These are phyloP conservation scores for Yarrowia bubula DNA, from an alignment of 805 yeast species.

Conservation along the genomic window DNA sequence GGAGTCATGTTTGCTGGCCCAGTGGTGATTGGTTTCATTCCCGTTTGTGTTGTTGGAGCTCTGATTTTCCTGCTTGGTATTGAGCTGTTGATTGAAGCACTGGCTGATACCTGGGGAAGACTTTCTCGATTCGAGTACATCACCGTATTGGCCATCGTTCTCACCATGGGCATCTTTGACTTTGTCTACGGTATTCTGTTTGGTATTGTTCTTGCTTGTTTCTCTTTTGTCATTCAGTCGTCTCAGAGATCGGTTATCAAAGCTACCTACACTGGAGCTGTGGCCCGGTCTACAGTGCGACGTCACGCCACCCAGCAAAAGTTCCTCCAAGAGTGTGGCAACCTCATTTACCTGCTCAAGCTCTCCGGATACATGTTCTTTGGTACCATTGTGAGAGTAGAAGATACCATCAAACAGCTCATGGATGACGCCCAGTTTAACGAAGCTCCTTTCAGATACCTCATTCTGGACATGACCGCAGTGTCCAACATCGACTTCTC, in stretches of 20 bases:
- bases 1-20: slow-evolving; percentile 87
- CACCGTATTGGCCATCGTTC: slow-evolving; percentile 81
- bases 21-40: slow-evolving; percentile 86
- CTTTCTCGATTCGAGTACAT: slow-evolving; percentile 73
- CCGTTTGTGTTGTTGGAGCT: slow-evolving; percentile 94
- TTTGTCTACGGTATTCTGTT: slow-evolving; percentile 89
- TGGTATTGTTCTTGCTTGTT: slow-evolving; percentile 87
- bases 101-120: slow-evolving; percentile 79
- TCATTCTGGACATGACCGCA: slow-evolving; percentile 80
- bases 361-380: slow-evolving; percentile 87
- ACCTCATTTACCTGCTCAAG: slow-evolving; percentile 84
- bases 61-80: slow-evolving; percentile 87
- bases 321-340: slow-evolving; percentile 79
- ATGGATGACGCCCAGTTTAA: slow-evolving; percentile 55
- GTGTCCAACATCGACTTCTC: slow-evolving; percentile 83
- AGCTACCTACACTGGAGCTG: slow-evolving; percentile 80
- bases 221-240: slow-evolving; percentile 92
- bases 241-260: slow-evolving; percentile 78
- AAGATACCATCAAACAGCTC: slow-evolving; percentile 62
- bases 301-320: slow-evolving; percentile 88
- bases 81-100: slow-evolving; percentile 81
- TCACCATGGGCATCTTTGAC: slow-evolving; percentile 93
- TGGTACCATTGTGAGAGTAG: slow-evolving; percentile 93
- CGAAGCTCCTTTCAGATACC: slow-evolving; percentile 64
- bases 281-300: slow-evolving; percentile 87